A percentile compares a stretch with the other conserved stretches of the same genome.
phyloP scores from a whole-genome alignment of 768 basidiomycete genomes.

The Cystoderma amianthinum region DNA sequence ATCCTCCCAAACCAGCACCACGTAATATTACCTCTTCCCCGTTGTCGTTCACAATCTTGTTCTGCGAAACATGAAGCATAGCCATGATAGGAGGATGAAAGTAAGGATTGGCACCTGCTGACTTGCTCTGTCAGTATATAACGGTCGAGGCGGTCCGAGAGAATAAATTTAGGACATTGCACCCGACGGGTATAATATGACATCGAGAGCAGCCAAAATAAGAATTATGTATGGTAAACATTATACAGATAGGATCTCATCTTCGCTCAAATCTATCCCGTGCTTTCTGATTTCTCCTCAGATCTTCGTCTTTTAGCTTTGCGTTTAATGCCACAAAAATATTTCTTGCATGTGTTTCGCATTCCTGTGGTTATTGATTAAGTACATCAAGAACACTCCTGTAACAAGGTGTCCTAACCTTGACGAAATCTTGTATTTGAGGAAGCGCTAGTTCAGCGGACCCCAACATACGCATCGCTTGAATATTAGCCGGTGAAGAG shows the following conservation, averaged over 20 bases:
- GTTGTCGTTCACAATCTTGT: conserved; percentile 50
- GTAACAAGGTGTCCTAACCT: conserved; percentile 38
- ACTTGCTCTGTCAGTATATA: no score
- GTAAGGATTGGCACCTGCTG: conserved; percentile 1
- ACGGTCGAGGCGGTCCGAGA: no score
- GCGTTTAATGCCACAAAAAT: conserved; percentile 49
- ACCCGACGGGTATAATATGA: neutral
- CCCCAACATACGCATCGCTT: conserved; percentile 61
- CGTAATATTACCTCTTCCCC: conserved; percentile 53
- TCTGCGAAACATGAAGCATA: conserved; percentile 49
- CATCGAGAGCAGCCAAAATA: neutral
- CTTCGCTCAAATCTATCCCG: conserved; percentile 40
- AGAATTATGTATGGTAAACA: neutral
- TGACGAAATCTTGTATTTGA: conserved; percentile 44
- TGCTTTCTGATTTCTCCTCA: conserved; percentile 52
- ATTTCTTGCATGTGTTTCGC: conserved; percentile 57
- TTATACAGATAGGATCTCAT: conserved; percentile 2
- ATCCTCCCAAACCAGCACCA: conserved; percentile 74
- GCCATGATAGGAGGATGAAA: conserved; percentile 28
- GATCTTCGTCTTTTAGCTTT: conserved; percentile 62
- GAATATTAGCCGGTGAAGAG: conserved; percentile 32
- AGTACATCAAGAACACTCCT: no score
- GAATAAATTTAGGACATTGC: no score
- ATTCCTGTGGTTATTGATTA: conserved; percentile 36
- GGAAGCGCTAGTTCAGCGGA: conserved; percentile 45